Base-by-base conservation (phyloP, 306 rosid genomes). In the Begonia masoniana region DNA sequence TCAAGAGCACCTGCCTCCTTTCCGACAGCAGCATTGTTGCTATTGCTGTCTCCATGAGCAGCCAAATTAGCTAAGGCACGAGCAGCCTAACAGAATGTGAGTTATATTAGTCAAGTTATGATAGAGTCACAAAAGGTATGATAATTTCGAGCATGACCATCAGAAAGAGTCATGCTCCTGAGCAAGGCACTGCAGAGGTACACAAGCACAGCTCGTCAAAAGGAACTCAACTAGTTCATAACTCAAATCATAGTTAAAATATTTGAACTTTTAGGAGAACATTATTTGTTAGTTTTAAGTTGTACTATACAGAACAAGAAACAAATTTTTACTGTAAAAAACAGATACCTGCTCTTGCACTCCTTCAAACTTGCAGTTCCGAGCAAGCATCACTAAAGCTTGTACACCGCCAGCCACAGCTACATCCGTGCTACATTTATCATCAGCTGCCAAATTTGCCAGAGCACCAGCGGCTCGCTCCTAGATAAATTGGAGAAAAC, bases 391-490 rank as follows among this genome's bases (percentile, higher is more conserved):
- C 74, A 92, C 99, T 64, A 92, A 75, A 58, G 99, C 99, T 72
- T 87, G 99, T 56, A 92, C 95, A 43, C 99, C 99, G 48, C 96
- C 99, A 41, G 96, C 95, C 66, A 74, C 48, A 11, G 99, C 99
- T 72, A 92, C 99, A 69, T 92, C 93, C 41, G 93, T 92, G 68
- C 99, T 92, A 72, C 99, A 92, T 75, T 87, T 84, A 73, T 92
- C 99, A 72, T 92, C 99, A 55, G 99, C 99, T 41, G 99, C 99
- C 78, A 92, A 83, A 79, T 92, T 92, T 17, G 99, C 99, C 68
- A 92, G 72, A 62, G 99, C 99, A 76, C 96, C 99, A 62, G 99
- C 99, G 12, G 99, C 99, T 45, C 99, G 99, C 67, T 92, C 99
- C 96, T 92, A 76, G 55, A 72, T 53, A 63, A 55, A 53, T 31